Percentiles rank a stretch among this genome's conserved stretches.
Evolutionary conservation across 306 rosid genomes (phyloP).

Genomic region (Cucumis hystrix): DNA sequence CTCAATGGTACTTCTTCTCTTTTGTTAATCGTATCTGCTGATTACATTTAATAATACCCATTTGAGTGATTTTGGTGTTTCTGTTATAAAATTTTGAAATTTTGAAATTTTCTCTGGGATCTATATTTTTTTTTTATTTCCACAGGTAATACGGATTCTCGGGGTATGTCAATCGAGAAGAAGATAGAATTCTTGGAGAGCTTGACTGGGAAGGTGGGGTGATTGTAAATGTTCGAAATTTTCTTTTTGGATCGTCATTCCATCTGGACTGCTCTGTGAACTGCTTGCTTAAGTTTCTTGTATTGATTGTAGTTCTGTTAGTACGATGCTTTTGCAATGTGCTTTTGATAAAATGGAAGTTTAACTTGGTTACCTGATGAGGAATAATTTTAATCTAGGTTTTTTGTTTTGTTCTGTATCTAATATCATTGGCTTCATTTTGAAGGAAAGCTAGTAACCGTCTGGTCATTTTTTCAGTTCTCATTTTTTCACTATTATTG

Average conservation of each 20-base stretch:
- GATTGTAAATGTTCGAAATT: background rate
- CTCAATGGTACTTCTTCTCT: slow-evolving; percentile 17
- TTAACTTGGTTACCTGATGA: background rate
- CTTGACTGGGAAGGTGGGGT: slow-evolving; percentile 58
- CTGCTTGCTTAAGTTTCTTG: background rate
- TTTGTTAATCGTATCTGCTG: background rate
- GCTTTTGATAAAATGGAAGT: background rate
- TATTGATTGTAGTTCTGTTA: background rate
- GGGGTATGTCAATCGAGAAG: slow-evolving; percentile 66
- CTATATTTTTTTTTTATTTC: background rate
- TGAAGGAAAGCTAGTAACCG: background rate
- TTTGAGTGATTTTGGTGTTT: background rate
- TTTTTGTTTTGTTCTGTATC: background rate
- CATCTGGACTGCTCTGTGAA: background rate
- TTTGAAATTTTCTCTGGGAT: background rate
- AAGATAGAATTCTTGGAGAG: slow-evolving; percentile 68
- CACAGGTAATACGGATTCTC: slow-evolving; percentile 14
- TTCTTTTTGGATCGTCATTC: background rate
- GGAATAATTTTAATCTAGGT: background rate
- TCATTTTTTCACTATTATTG: background rate
- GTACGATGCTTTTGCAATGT: background rate
- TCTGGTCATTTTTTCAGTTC: background rate
- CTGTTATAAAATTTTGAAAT: background rate
- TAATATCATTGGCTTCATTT: background rate
- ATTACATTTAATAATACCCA: background rate